A percentile compares a stretch with the other conserved stretches of the same genome.
Evolutionary conservation across 257 asterid genomes (phyloP).

Genomic region (Haberlea rhodopensis): DNA sequence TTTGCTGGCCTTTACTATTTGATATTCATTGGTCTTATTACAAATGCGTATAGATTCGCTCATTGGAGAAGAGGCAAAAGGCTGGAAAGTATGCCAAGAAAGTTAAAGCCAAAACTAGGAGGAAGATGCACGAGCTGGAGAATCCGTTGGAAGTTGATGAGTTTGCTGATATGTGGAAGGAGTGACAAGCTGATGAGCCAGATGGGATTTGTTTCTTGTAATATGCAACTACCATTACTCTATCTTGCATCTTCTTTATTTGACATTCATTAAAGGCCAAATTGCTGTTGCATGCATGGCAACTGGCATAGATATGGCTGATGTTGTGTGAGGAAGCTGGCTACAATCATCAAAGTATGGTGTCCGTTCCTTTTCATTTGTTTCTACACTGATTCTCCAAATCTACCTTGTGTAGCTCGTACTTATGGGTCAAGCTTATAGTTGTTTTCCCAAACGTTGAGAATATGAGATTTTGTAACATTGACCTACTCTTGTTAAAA

Average conservation of each 20-base stretch:
- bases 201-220: not conserved
- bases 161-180: slow-evolving; percentile 94
- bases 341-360: not conserved
- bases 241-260: not conserved
- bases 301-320: not conserved
- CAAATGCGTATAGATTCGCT: slow-evolving; percentile 53
- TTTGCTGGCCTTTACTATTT: not conserved
- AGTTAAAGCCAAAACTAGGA: slow-evolving; percentile 86
- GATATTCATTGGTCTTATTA: not conserved
- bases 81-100: slow-evolving; percentile 91
- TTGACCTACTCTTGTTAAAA: not conserved
- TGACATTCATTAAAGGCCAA: not conserved
- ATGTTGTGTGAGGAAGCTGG: not conserved
- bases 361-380: no score
- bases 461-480: no score
- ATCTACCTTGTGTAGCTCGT: no score
- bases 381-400: no score
- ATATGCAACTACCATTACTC: not conserved
- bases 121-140: slow-evolving; percentile 79
- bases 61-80: slow-evolving; percentile 70
- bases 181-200: slow-evolving; percentile 35
- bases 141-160: slow-evolving; percentile 81
- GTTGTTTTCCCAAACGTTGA: no score
- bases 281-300: not conserved
- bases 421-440: no score